Evolutionary conservation across 2,329 filamentous ascomycete species (phyloP), one percentile per base, ranked within the genome.

Genomic region (Chaetomiaceae sp.): DNA sequence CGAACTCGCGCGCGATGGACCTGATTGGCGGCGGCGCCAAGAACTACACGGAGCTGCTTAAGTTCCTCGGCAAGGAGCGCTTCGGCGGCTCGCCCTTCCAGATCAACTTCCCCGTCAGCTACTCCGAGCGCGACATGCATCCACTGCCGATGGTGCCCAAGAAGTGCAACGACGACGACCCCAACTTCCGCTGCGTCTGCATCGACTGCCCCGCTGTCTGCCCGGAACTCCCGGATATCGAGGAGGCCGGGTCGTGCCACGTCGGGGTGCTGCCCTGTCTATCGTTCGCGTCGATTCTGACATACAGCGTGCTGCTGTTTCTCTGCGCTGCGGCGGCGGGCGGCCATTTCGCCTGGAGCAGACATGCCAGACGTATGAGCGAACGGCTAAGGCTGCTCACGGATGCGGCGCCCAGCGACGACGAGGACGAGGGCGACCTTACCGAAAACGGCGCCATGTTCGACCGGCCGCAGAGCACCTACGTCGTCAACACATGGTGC

Each of bases 21-120:
- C 83, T 98, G 58, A 97, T 98, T 51, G 94, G 93, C 26, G 93
- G 93, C 14, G 90, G 91, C 14, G 93, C 93, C 11, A 91, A 90
- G 66, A 87, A 96, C 63, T 94, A 91, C 64, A 80, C 81, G 0
- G 79, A 86, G 34, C 86, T 98, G 57, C 70, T 98, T 56, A 91
- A 90, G 60, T 98, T 97, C 58, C 69, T 98, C 27, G 93, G 93
- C 14, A 84, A 95, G 65, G 91, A 95, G 72, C 94, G 94, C 65
- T 75, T 83, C 2, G 76, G 91, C 18, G 94, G 94, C 4, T 97
- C 91, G 47, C 93, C 93, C 0, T 98, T 98, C 66, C 93, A 98
- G 70, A 96, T 98, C 70, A 94, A 98, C 71, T 98, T 93, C 58
- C 91, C 79, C 9, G 70, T 65, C 9, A 65, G 76, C 7, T 79